Evolutionary conservation across 2,329 filamentous ascomycete genomes (phyloP).

Genomic region (Venturia effusa): DNA sequence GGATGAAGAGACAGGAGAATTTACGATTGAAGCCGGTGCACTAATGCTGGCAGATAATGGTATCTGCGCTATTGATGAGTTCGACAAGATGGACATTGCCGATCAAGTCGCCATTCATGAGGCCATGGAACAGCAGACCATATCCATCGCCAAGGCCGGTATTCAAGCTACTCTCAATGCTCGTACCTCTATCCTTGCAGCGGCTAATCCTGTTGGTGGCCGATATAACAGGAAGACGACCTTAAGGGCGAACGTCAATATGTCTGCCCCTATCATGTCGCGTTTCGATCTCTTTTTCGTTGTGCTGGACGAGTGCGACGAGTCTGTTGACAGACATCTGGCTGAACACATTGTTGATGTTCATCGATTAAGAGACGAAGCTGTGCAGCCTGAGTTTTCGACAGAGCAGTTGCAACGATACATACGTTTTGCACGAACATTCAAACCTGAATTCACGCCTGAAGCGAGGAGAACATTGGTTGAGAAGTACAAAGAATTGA

Average conservation of each 20-base stretch:
- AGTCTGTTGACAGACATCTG: slow-evolving; percentile 77
- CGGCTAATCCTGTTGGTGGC: slow-evolving; percentile 89
- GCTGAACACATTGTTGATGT: slow-evolving; percentile 92
- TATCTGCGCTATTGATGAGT: slow-evolving; percentile 97
- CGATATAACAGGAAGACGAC: slow-evolving; percentile 97
- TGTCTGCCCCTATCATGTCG: slow-evolving; percentile 98
- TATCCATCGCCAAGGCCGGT: slow-evolving; percentile 95
- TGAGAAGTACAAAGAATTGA: slow-evolving; percentile 87
- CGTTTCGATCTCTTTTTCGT: slow-evolving; percentile 99
- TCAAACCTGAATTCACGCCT: slow-evolving; percentile 82
- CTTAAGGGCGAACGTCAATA: slow-evolving; percentile 90
- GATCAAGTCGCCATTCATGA: slow-evolving; percentile 99
- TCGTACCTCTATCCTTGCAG: slow-evolving; percentile 86
- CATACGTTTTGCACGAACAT: slow-evolving; percentile 90
- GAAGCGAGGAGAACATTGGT: slow-evolving; percentile 81
- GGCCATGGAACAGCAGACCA: slow-evolving; percentile 99
- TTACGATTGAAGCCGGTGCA: slow-evolving; percentile 95
- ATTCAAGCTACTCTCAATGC: slow-evolving; percentile 97
- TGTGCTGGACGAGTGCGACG: slow-evolving; percentile 92
- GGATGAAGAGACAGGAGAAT: slow-evolving; percentile 96
- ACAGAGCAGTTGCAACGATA: slow-evolving; percentile 96
- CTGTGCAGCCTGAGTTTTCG: slow-evolving; percentile 84
- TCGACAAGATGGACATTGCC: slow-evolving; percentile 97
- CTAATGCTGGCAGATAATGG: slow-evolving; percentile 96
- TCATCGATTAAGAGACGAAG: slow-evolving; percentile 85